Evolutionary conservation across 75 land plant species (phyloP), one percentile per base, ranked within the genome.

Genomic region (Azolla pinnata): DNA sequence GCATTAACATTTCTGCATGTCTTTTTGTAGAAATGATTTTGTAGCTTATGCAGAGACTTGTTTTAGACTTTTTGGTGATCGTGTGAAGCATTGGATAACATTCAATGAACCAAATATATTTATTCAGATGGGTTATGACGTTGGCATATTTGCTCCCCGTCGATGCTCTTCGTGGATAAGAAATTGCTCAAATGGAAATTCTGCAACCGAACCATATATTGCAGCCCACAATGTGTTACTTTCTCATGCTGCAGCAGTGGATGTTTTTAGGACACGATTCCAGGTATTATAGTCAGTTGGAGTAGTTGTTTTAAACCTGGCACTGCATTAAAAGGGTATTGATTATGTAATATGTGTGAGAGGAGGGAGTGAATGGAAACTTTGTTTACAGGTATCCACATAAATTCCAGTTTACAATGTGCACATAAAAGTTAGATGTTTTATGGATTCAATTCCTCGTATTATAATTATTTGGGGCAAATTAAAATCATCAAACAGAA

Each of bases 71-170:
- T 90, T 87, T 57, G 97, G 97, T 0, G 85, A 84, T 47, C 56
- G 83, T 27, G 91, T 90, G 40, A 86, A 90, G 68, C 62, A 87
- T 32, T 90, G 97, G 97, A 71, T 87, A 8, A 90, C 88, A 3
- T 84, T 90, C 57, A 90, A 90, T 46, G 97, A 90, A 54, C 91
- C 90, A 0, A 88, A 87, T 55, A 81, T 81, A 1, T 70, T 90
- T 26, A 49, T 87, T 17, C 50, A 69, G 8, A 80, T 79, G 71
- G 97, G 91, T n/a, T 90, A 81, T 63, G 80, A 81, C 55, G 59
- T 65, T 0, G 97, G 97, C 0, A 65, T 76, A 1, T 73, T 68
- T 18, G 92, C 97, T 2, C 97, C 97, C 0, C 84, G 92, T 1
- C 67, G 91, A 30, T 90, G 96, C 69, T 86, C 96, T 17, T 63